phyloP scores from a whole-genome alignment of 2,329 filamentous ascomycete species.

The Cladosporium sphaerospermum region DNA sequence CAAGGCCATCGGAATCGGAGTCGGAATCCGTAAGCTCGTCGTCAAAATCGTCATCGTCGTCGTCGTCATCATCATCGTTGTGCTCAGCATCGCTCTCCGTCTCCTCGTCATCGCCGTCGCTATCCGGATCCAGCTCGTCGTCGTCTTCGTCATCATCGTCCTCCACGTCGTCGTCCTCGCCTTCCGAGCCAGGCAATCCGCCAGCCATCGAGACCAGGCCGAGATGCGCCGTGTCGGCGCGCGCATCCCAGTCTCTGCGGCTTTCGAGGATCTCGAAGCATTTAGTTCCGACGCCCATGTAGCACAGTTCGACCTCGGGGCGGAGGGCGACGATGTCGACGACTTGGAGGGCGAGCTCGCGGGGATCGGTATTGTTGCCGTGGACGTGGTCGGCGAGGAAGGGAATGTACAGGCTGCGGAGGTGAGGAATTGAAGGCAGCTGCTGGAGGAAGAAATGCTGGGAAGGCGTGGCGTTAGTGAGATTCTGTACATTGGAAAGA shows the following conservation, averaged over 20 bases:
- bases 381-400: slow-evolving; percentile 59
- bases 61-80: slow-evolving; percentile 25
- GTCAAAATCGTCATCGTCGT: slow-evolving; percentile 32
- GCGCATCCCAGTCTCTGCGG: slow-evolving; percentile 30
- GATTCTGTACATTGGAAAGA: neutral
- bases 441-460: slow-evolving; percentile 74
- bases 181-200: slow-evolving; percentile 18
- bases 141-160: slow-evolving; percentile 42
- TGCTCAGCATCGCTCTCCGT: slow-evolving; percentile 41
- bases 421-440: slow-evolving; percentile 62
- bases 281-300: slow-evolving; percentile 68
- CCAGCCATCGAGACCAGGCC: slow-evolving; percentile 6
- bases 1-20: neutral
- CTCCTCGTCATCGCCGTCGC: slow-evolving; percentile 37
- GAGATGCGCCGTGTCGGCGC: slow-evolving; percentile 25
- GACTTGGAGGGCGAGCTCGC: slow-evolving; percentile 68
- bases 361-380: slow-evolving; percentile 50
- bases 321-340: slow-evolving; percentile 71
- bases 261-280: slow-evolving; percentile 77
- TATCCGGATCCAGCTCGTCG: slow-evolving; percentile 42
- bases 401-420: slow-evolving; percentile 66
- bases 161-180: slow-evolving; percentile 36
- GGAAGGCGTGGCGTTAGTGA: neutral
- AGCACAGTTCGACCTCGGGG: slow-evolving; percentile 70
- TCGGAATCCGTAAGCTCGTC: slow-evolving; percentile 12